These are phyloP conservation scores for Stellera chamaejasme DNA, from an alignment of 345 rosid species.

Conservation along the genomic window DNA sequence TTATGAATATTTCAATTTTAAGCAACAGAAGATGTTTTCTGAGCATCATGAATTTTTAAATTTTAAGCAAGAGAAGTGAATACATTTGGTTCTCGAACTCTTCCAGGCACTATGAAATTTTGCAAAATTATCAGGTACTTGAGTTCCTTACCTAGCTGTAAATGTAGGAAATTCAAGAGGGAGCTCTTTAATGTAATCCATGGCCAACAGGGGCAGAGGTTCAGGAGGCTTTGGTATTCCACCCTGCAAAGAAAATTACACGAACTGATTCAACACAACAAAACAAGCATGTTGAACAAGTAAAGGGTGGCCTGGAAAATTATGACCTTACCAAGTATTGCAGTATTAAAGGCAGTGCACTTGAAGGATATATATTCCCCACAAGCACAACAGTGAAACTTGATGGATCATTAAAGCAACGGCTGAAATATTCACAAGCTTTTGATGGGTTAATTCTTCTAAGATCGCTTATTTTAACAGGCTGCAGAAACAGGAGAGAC, in stretches of 20 bases:
- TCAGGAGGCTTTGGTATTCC: conserved; percentile 77
- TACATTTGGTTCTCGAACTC: no score
- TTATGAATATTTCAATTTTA: no score
- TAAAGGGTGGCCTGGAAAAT: conserved; percentile 8
- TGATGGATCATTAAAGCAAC: conserved; percentile 90
- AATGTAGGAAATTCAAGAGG: conserved; percentile 64
- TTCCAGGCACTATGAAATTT: neutral
- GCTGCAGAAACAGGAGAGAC: conserved; percentile 42
- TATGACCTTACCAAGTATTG: conserved; percentile 72
- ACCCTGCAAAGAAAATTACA: conserved; percentile 35
- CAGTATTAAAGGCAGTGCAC: conserved; percentile 64
- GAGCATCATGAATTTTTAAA: no score
- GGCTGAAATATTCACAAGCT: conserved; percentile 83
- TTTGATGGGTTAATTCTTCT: conserved; percentile 69
- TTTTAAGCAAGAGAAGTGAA: neutral
- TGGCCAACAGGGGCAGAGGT: conserved; percentile 44
- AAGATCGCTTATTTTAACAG: conserved; percentile 64
- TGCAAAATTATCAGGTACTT: neutral
- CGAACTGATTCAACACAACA: conserved; percentile 4
- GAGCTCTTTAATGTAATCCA: conserved; percentile 71
- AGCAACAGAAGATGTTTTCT: neutral
- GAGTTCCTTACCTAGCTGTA: conserved; percentile 38
- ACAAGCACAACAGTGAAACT: conserved; percentile 81
- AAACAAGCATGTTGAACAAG: neutral
- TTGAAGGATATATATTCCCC: conserved; percentile 68